phyloP scores from a whole-genome alignment of 2,329 filamentous ascomycete species.

The Verticillium alfalfae region DNA sequence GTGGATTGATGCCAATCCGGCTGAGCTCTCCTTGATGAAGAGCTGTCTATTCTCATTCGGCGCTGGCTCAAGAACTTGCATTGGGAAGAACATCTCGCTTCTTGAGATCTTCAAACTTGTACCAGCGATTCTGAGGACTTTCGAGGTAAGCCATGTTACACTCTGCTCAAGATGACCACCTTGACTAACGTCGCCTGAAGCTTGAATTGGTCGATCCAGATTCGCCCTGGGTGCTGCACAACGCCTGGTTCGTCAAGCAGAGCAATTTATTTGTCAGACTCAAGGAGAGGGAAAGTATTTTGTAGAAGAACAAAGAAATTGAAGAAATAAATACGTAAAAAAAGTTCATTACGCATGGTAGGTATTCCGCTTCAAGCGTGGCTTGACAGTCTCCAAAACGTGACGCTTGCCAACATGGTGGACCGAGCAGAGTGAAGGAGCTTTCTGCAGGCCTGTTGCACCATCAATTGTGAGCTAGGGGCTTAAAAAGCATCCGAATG shows the following conservation, averaged over 20 bases:
- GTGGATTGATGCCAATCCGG: constrained; percentile 1
- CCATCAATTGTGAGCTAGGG: too few relatives aligned
- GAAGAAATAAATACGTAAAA: neutral
- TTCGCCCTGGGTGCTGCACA: neutral
- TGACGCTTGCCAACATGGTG: too few relatives aligned
- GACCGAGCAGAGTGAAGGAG: too few relatives aligned
- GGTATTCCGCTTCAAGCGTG: too few relatives aligned
- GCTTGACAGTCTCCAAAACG: too few relatives aligned
- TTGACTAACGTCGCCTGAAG: neutral
- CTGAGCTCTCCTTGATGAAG: neutral
- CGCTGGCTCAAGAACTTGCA: constrained; percentile 1
- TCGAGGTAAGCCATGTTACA: neutral
- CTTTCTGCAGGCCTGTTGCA: too few relatives aligned
- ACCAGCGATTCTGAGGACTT: neutral
- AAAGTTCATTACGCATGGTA: too few relatives aligned
- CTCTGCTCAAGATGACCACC: too few relatives aligned
- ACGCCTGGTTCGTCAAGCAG: constrained; percentile 1
- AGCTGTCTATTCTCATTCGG: constrained; percentile 2
- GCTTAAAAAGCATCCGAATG: too few relatives aligned
- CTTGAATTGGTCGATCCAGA: neutral
- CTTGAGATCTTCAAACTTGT: constrained; percentile 3
- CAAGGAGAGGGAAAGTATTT: neutral
- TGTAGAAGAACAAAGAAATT: neutral
- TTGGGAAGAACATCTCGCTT: constrained; percentile 3
- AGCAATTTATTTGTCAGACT: neutral